These are phyloP conservation scores for Quercus ilex DNA, from an alignment of 306 rosid species.

Conservation along the genomic window DNA sequence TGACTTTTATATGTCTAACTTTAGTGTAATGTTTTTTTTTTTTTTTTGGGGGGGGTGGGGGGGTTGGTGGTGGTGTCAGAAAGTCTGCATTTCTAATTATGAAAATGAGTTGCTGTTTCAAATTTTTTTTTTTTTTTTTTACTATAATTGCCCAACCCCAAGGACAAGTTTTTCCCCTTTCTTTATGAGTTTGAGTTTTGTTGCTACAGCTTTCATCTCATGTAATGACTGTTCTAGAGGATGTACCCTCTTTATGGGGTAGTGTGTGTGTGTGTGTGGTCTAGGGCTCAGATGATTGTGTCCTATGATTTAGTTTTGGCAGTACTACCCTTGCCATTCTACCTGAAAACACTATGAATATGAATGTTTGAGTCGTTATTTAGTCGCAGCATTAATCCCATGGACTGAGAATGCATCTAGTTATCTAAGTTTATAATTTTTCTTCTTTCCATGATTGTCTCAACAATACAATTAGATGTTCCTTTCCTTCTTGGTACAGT, in stretches of 20 bases:
- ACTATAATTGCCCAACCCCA: not conserved
- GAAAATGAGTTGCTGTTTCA: not conserved
- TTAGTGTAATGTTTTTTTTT: not conserved
- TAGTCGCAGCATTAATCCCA: too few species aligned
- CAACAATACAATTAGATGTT: not conserved
- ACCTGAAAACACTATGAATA: too few species aligned
- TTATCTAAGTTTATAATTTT: not conserved
- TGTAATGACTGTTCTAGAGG: not conserved
- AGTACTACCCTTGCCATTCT: not conserved
- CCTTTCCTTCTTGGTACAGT: constrained; percentile 12
- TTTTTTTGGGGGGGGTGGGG: not conserved
- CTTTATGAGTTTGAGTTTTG: too few species aligned
- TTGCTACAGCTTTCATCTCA: too few species aligned
- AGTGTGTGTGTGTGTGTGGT: not conserved
- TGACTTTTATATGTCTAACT: too few species aligned
- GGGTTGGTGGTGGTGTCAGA: rapidly evolving
- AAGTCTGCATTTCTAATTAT: too few species aligned
- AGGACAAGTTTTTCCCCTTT: not conserved
- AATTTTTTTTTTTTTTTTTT: not conserved
- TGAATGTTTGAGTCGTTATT: too few species aligned
- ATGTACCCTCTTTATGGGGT: not conserved
- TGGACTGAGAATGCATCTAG: not conserved
- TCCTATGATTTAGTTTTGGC: not conserved
- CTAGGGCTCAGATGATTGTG: not conserved
- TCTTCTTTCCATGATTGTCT: too few species aligned